phyloP scores from a whole-genome alignment of 108 stramenopile species.

The Parmales sp. region DNA sequence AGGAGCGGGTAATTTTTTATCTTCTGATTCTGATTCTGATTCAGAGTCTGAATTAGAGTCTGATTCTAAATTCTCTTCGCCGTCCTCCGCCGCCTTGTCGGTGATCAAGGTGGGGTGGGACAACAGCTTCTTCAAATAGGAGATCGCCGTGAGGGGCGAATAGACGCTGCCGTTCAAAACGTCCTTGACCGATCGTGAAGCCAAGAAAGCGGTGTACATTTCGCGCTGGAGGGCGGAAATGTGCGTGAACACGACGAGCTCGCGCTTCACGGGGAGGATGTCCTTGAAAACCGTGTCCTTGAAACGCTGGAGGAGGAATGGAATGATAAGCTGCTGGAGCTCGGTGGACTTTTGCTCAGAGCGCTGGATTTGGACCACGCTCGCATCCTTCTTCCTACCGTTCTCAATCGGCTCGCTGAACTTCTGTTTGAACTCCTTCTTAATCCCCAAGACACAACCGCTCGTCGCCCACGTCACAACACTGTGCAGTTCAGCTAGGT shows the following conservation, averaged over 20 bases:
- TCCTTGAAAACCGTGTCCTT: constrained; percentile 74
- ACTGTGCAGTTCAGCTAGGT: constrained; percentile 56
- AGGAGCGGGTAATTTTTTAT: not conserved
- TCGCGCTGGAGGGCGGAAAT: constrained; percentile 65
- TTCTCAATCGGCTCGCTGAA: constrained; percentile 65
- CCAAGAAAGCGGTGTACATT: constrained; percentile 61
- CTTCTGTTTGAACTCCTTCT: constrained; percentile 49
- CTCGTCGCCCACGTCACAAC: constrained; percentile 34
- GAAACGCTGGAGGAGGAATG: constrained; percentile 75
- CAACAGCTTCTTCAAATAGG: constrained; percentile 64
- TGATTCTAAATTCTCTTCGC: constrained; percentile 14
- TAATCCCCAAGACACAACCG: not conserved
- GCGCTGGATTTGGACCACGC: constrained; percentile 38
- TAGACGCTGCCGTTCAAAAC: constrained; percentile 33
- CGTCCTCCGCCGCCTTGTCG: constrained; percentile 15
- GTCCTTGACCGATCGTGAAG: constrained; percentile 10
- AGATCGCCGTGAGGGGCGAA: constrained; percentile 51
- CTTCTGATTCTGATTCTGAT: not conserved
- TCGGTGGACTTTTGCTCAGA: constrained; percentile 56
- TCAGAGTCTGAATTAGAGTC: not conserved
- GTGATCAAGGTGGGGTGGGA: constrained; percentile 59
- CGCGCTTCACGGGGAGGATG: constrained; percentile 75
- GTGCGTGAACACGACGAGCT: constrained; percentile 81
- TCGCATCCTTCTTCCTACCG: constrained; percentile 59
- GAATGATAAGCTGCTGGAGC: constrained; percentile 58